phyloP scores from a whole-genome alignment of 2,329 filamentous ascomycete species.

The Apiospora sp. region DNA sequence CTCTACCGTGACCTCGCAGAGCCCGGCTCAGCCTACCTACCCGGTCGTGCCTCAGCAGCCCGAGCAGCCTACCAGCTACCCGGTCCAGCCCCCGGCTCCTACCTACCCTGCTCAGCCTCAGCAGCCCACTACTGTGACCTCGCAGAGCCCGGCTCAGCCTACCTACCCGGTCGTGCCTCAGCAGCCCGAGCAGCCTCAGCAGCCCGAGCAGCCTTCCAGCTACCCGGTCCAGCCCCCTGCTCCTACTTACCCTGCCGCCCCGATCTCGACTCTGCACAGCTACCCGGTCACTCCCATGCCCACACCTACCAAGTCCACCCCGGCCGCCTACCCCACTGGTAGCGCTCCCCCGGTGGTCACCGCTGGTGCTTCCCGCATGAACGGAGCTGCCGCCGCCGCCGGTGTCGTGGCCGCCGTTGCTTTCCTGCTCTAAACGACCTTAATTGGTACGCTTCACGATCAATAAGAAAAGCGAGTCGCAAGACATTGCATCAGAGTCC shows the following conservation, averaged over 20 bases:
- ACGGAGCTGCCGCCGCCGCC: background rate
- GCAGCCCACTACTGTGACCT: background rate
- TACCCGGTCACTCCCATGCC: constrained; percentile 20
- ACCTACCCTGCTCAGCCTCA: constrained; percentile 1
- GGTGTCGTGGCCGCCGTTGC: background rate
- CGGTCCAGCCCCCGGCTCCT: background rate
- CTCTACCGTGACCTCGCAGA: too few relatives aligned
- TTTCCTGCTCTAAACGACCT: constrained; percentile 10
- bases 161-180: background rate
- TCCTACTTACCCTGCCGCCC: background rate
- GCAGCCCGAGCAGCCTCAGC: background rate
- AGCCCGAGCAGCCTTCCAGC: background rate
- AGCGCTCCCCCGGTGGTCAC: constrained; percentile 9
- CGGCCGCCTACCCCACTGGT: background rate
- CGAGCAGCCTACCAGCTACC: constrained; percentile 3
- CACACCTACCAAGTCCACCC: background rate
- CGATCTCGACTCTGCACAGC: background rate
- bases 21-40: background rate
- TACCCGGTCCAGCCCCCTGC: background rate
- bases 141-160: background rate
- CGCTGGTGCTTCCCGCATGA: constrained; percentile 14
- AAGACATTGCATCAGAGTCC: background rate
- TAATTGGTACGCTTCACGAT: background rate
- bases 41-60: background rate
- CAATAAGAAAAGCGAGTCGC: constrained; percentile 14